Conservation (phyloP, 805 yeast genomes). For the Lipomyces starkeyi region DNA sequence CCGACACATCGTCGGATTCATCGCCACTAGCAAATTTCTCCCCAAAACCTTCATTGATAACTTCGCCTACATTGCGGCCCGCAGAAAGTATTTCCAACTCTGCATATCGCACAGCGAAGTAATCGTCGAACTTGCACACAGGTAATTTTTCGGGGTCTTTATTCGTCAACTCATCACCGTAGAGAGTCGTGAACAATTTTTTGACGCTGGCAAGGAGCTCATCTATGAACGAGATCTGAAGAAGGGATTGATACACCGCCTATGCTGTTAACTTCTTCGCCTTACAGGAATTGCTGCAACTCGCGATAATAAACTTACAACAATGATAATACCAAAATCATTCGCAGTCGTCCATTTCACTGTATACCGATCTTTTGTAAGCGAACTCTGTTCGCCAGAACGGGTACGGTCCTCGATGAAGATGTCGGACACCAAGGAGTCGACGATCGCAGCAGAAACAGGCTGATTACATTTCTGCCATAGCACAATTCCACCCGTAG, state of each 20-base stretch:
- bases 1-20: slow-evolving; percentile 11
- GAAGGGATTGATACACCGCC: slow-evolving; percentile 46
- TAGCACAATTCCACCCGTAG: slow-evolving; percentile 59
- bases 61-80: slow-evolving; percentile 7
- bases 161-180: slow-evolving; percentile 37
- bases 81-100: slow-evolving; percentile 38
- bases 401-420: slow-evolving; percentile 48
- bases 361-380: slow-evolving; percentile 50
- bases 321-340: slow-evolving; percentile 53
- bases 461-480: slow-evolving; percentile 54
- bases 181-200: slow-evolving; percentile 44
- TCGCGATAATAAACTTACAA: slow-evolving; percentile 24
- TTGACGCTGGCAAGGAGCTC: slow-evolving; percentile 44
- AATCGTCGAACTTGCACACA: slow-evolving; percentile 41
- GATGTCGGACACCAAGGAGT: slow-evolving; percentile 56
- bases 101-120: slow-evolving; percentile 44
- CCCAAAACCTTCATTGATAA: slow-evolving; percentile 1
- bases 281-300: neutral
- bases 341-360: slow-evolving; percentile 54
- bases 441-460: slow-evolving; percentile 52
- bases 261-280: neutral
- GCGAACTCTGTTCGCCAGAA: slow-evolving; percentile 26
- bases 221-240: slow-evolving; percentile 47
- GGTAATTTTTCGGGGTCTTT: slow-evolving; percentile 25
- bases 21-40: slow-evolving; percentile 17